Base-by-base conservation (phyloP, 495 filamentous ascomycete genomes). In the Podospora appendiculata region DNA sequence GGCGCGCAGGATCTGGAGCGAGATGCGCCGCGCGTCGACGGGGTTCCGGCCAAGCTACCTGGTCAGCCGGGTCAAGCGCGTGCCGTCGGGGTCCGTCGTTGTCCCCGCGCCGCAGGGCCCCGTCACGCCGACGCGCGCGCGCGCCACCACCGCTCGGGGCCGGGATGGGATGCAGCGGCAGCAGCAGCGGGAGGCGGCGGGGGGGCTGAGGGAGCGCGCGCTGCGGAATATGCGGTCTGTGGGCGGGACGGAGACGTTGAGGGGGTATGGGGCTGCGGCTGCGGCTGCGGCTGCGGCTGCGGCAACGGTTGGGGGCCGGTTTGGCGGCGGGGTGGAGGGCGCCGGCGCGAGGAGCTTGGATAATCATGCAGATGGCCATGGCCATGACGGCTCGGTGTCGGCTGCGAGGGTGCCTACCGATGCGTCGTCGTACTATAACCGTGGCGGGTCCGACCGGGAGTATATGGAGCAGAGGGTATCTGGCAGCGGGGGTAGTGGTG, bases 1-100 rank as follows among this genome's bases (percentile, higher is more conserved):
- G 34, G 74, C 74, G 18, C 55, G 70, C 36, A 71, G 65, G 49
- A 75, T 77, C 32, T 75, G 74, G 74, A 67, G 62, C n/a, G 63
- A 71, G 42, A 70, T 77, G 61, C 69, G 64, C 14, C 52, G 62
- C 36, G 56, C 60, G 17, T 60, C 66, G 41, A 62, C 59, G 11
- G 41, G 58, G 39, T 47, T 56, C 59, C 41, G 62, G 45, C 56
- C 59, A 41, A 55, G 47, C 10, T 59, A 52, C 14, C 59, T 56
- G 4, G 47, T 62, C 10, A 58, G 44, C 40, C 56, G 57, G 6
- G 46, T 57, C 14, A 58, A 53, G 12, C 47, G 52, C 19, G 47
- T 59, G 14, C 50, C 54, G 18, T 44, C 50, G n/a, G 32, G 40
- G 1, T 34, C 43, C 17, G 35, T n/a, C 46, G 46, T 16, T 41